Percentiles rank a stretch among this genome's conserved stretches.
phyloP scores from a whole-genome alignment of 2,329 filamentous ascomycete genomes.

The Colletotrichum cordylinicola region DNA sequence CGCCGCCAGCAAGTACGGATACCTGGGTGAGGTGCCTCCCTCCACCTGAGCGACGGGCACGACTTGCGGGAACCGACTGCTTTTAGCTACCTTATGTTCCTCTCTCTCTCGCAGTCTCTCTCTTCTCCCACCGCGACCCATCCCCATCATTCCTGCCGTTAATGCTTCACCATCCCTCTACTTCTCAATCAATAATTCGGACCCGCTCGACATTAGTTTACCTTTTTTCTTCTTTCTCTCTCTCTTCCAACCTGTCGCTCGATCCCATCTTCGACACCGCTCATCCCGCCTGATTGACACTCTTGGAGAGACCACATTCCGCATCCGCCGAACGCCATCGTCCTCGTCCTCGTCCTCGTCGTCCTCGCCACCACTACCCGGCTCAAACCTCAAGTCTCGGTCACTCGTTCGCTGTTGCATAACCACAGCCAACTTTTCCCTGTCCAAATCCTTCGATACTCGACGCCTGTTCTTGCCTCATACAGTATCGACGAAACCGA shows the following conservation, averaged over 20 bases:
- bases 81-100: slow-evolving; percentile 16
- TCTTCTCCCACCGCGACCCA: background rate
- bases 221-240: background rate
- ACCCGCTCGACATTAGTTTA: background rate
- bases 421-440: background rate
- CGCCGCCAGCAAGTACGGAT: background rate
- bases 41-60: background rate
- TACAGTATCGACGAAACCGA: background rate
- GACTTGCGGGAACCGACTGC: background rate
- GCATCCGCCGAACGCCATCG: background rate
- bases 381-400: background rate
- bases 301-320: background rate
- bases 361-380: background rate
- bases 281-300: background rate
- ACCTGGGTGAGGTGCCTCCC: background rate
- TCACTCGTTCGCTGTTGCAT: background rate
- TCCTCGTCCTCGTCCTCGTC: background rate
- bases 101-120: background rate
- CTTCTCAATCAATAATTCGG: background rate
- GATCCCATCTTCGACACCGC: background rate
- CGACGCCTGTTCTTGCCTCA: background rate
- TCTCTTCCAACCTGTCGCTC: background rate
- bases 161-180: slow-evolving; percentile 8
- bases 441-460: background rate
- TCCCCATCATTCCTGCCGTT: slow-evolving; percentile 8